A percentile compares a stretch with the other conserved stretches of the same genome.
These are phyloP conservation scores for Fusarium dlaminii DNA, from an alignment of 2,329 filamentous ascomycete species.

Conservation along the genomic window DNA sequence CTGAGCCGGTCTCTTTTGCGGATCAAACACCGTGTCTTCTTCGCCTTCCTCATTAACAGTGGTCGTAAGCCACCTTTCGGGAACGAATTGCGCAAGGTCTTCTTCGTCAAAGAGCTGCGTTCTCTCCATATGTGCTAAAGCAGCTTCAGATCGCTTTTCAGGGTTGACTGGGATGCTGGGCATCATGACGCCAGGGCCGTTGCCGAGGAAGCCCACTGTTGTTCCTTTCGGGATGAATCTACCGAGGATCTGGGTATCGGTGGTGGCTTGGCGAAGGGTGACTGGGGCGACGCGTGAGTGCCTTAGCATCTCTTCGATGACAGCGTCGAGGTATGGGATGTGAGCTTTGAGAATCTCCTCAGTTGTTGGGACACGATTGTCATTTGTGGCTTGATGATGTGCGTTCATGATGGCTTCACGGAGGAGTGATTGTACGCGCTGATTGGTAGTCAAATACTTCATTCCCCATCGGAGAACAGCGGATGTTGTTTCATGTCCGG, in stretches of 20 bases:
- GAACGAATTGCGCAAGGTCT: slow-evolving; percentile 43
- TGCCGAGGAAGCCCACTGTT: slow-evolving; percentile 38
- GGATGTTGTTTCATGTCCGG: slow-evolving; percentile 42
- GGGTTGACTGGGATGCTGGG: slow-evolving; percentile 30
- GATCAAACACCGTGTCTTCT: slow-evolving; percentile 21
- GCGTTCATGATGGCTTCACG: slow-evolving; percentile 35
- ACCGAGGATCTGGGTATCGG: slow-evolving; percentile 48
- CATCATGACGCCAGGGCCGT: slow-evolving; percentile 41
- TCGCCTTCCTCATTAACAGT: neutral
- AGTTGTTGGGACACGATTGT: slow-evolving; percentile 37
- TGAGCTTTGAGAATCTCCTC: slow-evolving; percentile 42
- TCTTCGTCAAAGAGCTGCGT: slow-evolving; percentile 35
- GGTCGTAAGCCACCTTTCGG: slow-evolving; percentile 50
- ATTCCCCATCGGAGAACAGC: slow-evolving; percentile 34
- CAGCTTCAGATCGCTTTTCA: slow-evolving; percentile 10
- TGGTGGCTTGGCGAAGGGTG: slow-evolving; percentile 41
- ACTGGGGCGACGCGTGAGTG: slow-evolving; percentile 38
- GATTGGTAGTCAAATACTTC: slow-evolving; percentile 40
- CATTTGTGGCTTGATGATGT: slow-evolving; percentile 20
- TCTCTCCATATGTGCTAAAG: neutral
- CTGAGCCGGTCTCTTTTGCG: slow-evolving; percentile 15
- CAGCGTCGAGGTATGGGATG: slow-evolving; percentile 50
- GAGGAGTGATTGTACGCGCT: slow-evolving; percentile 40
- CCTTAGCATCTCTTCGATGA: slow-evolving; percentile 50
- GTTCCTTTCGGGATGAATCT: slow-evolving; percentile 48